phyloP scores from a whole-genome alignment of 2,329 filamentous ascomycete species.

The Diaporthe capsici region DNA sequence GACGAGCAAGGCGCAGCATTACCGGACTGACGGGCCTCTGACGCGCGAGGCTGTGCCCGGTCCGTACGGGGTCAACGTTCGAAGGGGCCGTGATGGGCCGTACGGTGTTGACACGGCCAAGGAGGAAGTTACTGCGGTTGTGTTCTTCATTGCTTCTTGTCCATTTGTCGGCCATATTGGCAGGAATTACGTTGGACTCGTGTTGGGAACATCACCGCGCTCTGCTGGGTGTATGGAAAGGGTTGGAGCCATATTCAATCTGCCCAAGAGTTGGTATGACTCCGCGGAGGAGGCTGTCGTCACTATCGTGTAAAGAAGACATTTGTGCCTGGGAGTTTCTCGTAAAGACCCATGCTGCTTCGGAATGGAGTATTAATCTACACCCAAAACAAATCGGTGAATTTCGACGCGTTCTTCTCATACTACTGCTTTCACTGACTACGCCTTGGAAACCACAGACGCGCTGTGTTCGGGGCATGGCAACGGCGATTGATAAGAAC shows the following conservation, averaged over 20 bases:
- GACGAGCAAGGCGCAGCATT: constrained; percentile 7
- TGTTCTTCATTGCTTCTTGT: constrained; percentile 14
- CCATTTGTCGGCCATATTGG: constrained; percentile 12
- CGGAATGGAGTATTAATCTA: not conserved
- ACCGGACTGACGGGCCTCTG: constrained; percentile 19
- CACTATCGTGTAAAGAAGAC: not conserved
- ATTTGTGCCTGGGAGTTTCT: not conserved
- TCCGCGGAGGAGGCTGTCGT: constrained; percentile 11
- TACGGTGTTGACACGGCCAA: not conserved
- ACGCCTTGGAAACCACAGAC: no score
- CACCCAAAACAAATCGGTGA: not conserved
- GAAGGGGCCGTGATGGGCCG: not conserved
- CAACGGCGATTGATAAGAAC: no score
- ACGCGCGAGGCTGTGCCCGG: constrained; percentile 8
- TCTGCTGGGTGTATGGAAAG: constrained; percentile 5
- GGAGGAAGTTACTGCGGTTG: not conserved
- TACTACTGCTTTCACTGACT: no score
- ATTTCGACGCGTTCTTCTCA: not conserved
- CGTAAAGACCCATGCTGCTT: not conserved
- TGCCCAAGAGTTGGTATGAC: constrained; percentile 18
- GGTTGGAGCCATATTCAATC: constrained; percentile 5
- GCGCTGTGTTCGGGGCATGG: no score
- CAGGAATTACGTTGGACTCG: constrained; percentile 1
- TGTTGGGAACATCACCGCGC: not conserved
- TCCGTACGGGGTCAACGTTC: not conserved